These are phyloP conservation scores for Mucor sp. DNA, from an alignment of 371 early-diverging fungal species.

Conservation along the genomic window DNA sequence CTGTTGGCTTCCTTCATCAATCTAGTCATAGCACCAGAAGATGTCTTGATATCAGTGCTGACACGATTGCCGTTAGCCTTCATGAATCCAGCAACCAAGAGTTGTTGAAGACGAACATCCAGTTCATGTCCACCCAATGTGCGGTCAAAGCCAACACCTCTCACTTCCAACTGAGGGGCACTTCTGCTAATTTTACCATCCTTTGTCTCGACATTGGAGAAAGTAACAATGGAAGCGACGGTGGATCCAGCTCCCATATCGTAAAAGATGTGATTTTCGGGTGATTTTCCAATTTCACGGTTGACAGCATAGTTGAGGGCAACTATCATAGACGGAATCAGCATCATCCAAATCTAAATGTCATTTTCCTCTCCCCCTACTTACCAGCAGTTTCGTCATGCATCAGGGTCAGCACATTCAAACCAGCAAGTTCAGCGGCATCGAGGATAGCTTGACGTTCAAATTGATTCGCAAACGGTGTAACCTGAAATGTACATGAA, in stretches of 20 bases:
- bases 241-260: slow-evolving; percentile 98
- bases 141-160: slow-evolving; percentile 81
- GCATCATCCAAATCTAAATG: neutral
- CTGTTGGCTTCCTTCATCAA: slow-evolving; percentile 91
- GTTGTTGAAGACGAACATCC: slow-evolving; percentile 78
- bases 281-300: slow-evolving; percentile 65
- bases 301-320: slow-evolving; percentile 93
- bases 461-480: slow-evolving; percentile 86
- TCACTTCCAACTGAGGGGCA: slow-evolving; percentile 75
- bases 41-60: slow-evolving; percentile 48
- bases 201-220: slow-evolving; percentile 66
- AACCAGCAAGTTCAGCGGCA: slow-evolving; percentile 90
- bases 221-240: slow-evolving; percentile 82
- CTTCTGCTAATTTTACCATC: slow-evolving; percentile 63
- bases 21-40: slow-evolving; percentile 83
- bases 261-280: slow-evolving; percentile 89
- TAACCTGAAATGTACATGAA: slow-evolving; percentile 58
- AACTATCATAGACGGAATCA: slow-evolving; percentile 40
- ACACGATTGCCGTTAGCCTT: slow-evolving; percentile 42
- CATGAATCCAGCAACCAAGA: slow-evolving; percentile 77
- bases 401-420: slow-evolving; percentile 82
- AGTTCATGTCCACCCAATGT: slow-evolving; percentile 89
- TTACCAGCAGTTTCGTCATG: slow-evolving; percentile 93
- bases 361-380: neutral
- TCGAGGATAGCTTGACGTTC: slow-evolving; percentile 94